Conservation (phyloP, 2,329 filamentous ascomycete genomes). For the Exophiala sideris region DNA sequence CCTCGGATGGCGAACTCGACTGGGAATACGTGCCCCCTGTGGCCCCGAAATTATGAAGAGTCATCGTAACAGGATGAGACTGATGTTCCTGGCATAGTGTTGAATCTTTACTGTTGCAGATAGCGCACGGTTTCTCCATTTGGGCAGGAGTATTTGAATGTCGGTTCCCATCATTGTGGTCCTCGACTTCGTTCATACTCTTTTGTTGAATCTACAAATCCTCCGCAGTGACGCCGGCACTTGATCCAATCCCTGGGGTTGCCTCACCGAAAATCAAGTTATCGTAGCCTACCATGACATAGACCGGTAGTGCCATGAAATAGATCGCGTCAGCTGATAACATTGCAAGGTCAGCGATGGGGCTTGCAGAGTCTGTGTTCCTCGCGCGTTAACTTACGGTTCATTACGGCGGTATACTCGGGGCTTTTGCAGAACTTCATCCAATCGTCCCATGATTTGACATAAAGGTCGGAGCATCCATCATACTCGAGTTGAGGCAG, state of each 20-base stretch:
- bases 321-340: neutral
- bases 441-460: neutral
- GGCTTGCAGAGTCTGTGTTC: no score
- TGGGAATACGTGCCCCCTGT: no score
- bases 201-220: neutral
- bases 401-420: neutral
- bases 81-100: no score
- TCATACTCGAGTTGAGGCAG: neutral
- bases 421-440: neutral
- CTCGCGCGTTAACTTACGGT: no score
- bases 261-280: constrained; percentile 1
- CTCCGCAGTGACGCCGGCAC: neutral
- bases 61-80: no score
- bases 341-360: neutral
- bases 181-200: neutral
- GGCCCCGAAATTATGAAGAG: no score
- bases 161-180: no score
- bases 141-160: no score
- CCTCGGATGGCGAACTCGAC: no score
- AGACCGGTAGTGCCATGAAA: neutral
- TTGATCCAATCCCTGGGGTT: neutral
- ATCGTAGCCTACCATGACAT: constrained; percentile 5
- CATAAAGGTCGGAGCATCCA: constrained; percentile 5
- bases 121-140: no score
- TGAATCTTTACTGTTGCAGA: neutral